phyloP scores from a whole-genome alignment of 2,329 filamentous ascomycete species.

The Fusarium globosum region DNA sequence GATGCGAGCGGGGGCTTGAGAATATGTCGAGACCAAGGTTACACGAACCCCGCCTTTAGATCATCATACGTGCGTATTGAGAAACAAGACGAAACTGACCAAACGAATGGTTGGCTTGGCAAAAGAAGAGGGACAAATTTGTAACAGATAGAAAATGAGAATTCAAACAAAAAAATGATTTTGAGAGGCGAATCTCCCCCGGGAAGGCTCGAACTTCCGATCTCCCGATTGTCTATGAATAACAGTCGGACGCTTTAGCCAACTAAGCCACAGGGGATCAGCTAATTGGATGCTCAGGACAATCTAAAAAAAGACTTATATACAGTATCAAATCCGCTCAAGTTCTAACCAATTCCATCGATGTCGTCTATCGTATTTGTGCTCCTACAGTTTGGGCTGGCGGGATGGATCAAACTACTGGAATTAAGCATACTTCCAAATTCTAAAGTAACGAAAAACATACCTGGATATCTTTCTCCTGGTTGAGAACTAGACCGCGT shows the following conservation, averaged over 20 bases:
- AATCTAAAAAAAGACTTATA: rapidly evolving
- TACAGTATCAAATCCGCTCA: rapidly evolving
- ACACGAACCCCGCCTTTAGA: background rate
- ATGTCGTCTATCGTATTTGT: no score
- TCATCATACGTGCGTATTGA: background rate
- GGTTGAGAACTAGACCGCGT: background rate
- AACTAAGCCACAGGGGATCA: constrained; percentile 42
- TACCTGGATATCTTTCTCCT: background rate
- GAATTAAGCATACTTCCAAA: rapidly evolving
- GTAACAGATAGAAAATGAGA: rapidly evolving
- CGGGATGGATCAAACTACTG: background rate
- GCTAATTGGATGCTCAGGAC: background rate
- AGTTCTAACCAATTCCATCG: rapidly evolving
- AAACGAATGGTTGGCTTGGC: background rate
- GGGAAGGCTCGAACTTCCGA: constrained; percentile 39
- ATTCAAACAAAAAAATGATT: background rate
- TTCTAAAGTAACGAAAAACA: background rate
- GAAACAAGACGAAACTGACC: background rate
- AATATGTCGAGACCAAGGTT: background rate
- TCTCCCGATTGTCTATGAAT: constrained; percentile 45
- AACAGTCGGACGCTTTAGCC: constrained; percentile 44
- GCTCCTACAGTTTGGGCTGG: background rate
- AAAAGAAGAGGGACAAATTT: background rate
- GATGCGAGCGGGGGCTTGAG: background rate
- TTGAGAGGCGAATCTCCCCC: constrained; percentile 31